phyloP scores from a whole-genome alignment of 306 rosid genomes.

The Cajanus cajan region DNA sequence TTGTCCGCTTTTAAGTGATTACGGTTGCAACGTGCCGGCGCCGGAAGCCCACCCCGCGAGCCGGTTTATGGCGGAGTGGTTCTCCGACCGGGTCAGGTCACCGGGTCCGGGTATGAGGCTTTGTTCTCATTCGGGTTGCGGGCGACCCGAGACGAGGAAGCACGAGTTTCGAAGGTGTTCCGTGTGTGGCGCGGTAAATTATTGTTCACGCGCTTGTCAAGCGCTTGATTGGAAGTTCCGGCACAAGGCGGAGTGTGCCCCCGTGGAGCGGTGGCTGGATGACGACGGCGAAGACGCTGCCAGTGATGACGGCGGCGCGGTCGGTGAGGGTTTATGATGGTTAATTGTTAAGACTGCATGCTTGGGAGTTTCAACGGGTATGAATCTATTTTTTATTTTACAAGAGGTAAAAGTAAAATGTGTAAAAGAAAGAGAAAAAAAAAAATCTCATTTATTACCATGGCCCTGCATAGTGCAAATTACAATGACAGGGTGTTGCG shows the following conservation, averaged over 20 bases:
- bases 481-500: neutral
- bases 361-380: conserved; percentile 18
- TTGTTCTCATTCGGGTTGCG: conserved; percentile 86
- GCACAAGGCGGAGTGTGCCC: conserved; percentile 75
- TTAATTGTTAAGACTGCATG: conserved; percentile 19
- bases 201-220: conserved; percentile 96
- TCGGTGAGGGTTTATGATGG: conserved; percentile 26
- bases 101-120: conserved; percentile 59
- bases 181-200: conserved; percentile 77
- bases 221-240: conserved; percentile 96
- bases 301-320: conserved; percentile 40
- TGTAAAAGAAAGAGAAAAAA: neutral
- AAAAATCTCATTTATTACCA: conserved; percentile 13
- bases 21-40: conserved; percentile 85
- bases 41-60: conserved; percentile 76
- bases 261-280: conserved; percentile 67
- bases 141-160: conserved; percentile 81
- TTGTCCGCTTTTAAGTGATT: conserved; percentile 80
- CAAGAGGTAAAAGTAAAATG: conserved; percentile 15
- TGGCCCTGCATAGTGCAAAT: conserved; percentile 17
- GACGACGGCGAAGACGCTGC: conserved; percentile 53
- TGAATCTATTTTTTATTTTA: conserved; percentile 9
- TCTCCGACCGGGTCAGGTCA: conserved; percentile 30
- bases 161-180: conserved; percentile 93
- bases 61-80: conserved; percentile 75